phyloP scores from a whole-genome alignment of 164 flowering plant species.

The Annona cherimola region DNA sequence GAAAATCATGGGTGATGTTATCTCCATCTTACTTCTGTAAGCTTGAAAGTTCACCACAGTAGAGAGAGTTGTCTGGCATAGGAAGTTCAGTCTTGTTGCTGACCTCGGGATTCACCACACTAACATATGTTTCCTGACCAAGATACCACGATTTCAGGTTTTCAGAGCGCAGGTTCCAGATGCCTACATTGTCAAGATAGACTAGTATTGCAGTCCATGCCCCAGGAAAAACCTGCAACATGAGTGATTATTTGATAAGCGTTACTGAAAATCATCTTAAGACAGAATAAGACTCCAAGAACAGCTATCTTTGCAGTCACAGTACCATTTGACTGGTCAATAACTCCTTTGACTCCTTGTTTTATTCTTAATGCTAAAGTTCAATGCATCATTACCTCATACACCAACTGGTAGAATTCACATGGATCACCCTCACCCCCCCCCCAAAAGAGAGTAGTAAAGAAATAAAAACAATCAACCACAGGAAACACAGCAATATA shows the following conservation, averaged over 20 bases:
- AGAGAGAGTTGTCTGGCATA: slow-evolving; percentile 69
- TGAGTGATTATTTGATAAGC: neutral
- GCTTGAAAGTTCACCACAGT: slow-evolving; percentile 63
- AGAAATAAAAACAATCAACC: too few relatives aligned
- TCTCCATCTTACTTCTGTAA: slow-evolving; percentile 64
- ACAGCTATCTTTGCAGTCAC: too few relatives aligned
- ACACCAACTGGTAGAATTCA: too few relatives aligned
- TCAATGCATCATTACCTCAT: too few relatives aligned
- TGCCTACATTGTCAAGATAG: slow-evolving; percentile 77
- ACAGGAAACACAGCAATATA: too few relatives aligned
- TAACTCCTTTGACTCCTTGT: too few relatives aligned
- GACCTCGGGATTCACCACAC: slow-evolving; percentile 65
- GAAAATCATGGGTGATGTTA: neutral
- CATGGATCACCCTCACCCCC: too few relatives aligned
- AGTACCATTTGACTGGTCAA: too few relatives aligned
- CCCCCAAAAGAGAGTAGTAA: too few relatives aligned
- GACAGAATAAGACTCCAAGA: neutral
- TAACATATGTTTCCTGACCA: slow-evolving; percentile 85
- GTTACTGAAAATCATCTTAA: neutral
- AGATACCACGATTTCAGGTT: slow-evolving; percentile 89
- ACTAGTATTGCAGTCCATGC: slow-evolving; percentile 94
- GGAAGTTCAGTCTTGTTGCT: slow-evolving; percentile 45
- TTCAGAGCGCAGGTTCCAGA: slow-evolving; percentile 84
- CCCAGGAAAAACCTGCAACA: slow-evolving; percentile 81
- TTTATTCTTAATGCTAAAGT: too few relatives aligned